Base-by-base conservation (phyloP, 768 basidiomycete species). In the Suillus variegatus region DNA sequence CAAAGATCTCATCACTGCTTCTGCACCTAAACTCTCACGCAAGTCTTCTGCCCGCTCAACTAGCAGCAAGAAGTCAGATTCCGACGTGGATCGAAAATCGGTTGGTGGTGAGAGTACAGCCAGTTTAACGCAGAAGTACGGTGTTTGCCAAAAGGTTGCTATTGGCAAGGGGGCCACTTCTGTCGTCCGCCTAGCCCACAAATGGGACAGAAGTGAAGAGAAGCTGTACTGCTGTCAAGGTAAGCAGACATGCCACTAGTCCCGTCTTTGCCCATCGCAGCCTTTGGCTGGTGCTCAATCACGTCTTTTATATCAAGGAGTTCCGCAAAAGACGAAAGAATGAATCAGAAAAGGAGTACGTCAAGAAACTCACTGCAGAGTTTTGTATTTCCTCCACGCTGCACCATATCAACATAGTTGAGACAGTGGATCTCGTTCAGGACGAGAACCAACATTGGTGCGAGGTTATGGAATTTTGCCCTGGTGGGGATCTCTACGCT, bases 381-480 rank as follows among this genome's bases (percentile, higher is more conserved):
- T 99, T 98, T 79, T 99, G 96, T 79, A 99, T 99, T 68, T 96
- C 94, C 52, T 97, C 96, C 44, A 97, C 96, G 2, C 79, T 99
- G 36, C 94, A 94, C 75, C 95, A 97, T 74, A 82, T 88, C 73
- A 99, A 99, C 76, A 87, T 99, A 72, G 96, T 99, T 74, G 96
- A 99, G 82, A 99, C 97, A 7, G 97, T 99, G 65, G 97, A 99
- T 77, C 89, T 99, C 65, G 92, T 99, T n/a, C 97, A 99, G 72
- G 97, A 99, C 78, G 97, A 99, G 79, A 86, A 81, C 67, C 90
- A 94, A 67, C 90, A 95, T 73, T 99, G 97, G 97, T 99, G 97
- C 74, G 97, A 99, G 77, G 97, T 99, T 55, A 99, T 99, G 97
- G 97, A 99, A 77, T 99, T 95, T 75, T 99, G 97, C 74, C 95